Evolutionary conservation across 2,329 filamentous ascomycete genomes (phyloP), one percentile per base, ranked within the genome.

Genomic region (Aspergillus vadensis): DNA sequence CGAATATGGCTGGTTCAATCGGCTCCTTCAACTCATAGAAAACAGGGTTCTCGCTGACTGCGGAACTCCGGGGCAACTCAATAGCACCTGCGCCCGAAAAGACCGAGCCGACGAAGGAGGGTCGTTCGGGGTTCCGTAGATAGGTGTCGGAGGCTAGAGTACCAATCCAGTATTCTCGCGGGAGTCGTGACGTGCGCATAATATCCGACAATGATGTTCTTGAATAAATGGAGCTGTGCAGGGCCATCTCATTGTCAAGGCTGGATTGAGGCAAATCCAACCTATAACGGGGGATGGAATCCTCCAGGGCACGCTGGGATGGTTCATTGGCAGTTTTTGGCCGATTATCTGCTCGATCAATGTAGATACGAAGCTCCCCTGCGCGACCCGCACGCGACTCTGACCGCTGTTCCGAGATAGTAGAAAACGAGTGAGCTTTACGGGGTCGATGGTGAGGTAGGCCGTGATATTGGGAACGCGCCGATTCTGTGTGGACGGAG

Each of bases 251-350:
- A 10, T 92, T 92, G 67, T 85, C 84, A 56, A 85, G 79, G 64
- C 89, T 94, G 75, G 97, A 96, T 60, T 87, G 86, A 17, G 92
- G 91, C 1, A 89, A 90, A 12, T 92, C 93, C 59, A 97, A 81
- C 65, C 88, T 88, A 82, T 93, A 96, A 59, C 91, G 89, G 38
- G 93, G 92, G 54, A 97, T 96, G 21, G 87, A 83, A 47, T 94
- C 84, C 67, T 92, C 86, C 54, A 96, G 80, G 38, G 87, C 78
- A 12, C 86, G 87, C 41, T 81, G 73, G n/a, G 77, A 76, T 65
- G 66, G 70, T 67, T 86, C 85, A 70, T 89, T 86, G 63, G 86
- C 82, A 5, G 87, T 89, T 71, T 84, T 89, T 25, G 88, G 85
- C 55, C 86, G 83, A 30, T 85, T 85, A 48, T 83, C 82, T 9